Conservation (phyloP, 2,329 filamentous ascomycete genomes). For the Sporothrix inflata region DNA sequence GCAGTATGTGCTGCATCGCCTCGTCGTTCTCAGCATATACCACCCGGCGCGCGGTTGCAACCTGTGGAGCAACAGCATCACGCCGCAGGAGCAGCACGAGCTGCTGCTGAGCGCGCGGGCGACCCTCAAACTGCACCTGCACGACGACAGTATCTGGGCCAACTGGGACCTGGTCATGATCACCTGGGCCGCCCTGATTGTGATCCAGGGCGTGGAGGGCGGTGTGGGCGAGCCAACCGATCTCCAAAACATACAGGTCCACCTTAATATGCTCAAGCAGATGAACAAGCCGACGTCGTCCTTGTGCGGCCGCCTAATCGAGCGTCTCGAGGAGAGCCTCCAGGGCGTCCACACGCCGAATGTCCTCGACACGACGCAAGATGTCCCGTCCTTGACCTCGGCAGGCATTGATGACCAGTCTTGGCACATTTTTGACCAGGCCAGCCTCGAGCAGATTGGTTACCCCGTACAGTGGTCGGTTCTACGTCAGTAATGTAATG, state of each 20-base stretch:
- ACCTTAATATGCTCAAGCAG: constrained; percentile 30
- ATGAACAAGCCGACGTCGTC: constrained; percentile 25
- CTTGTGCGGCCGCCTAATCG: constrained; percentile 27
- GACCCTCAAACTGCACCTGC: constrained; percentile 31
- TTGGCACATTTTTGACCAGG: constrained; percentile 33
- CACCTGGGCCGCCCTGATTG: constrained; percentile 33
- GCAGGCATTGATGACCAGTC: constrained; percentile 26
- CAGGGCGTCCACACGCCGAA: constrained; percentile 26
- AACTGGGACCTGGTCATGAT: constrained; percentile 35
- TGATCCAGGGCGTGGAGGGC: constrained; percentile 30
- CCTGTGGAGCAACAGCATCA: constrained; percentile 30
- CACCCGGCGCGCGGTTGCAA: constrained; percentile 33
- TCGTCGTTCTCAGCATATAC: constrained; percentile 33
- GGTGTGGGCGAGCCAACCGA: constrained; percentile 30
- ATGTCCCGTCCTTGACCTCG: neutral
- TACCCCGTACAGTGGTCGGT: neutral
- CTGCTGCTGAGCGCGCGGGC: constrained; percentile 31
- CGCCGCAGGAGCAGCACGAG: constrained; percentile 32
- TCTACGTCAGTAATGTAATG: neutral
- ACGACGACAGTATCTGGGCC: constrained; percentile 33
- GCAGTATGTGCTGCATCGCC: constrained; percentile 33
- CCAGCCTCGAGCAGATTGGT: constrained; percentile 32
- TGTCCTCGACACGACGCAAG: neutral
- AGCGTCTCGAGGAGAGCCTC: constrained; percentile 30
- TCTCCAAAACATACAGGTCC: constrained; percentile 30